Evolutionary conservation across 2,329 filamentous ascomycete genomes (phyloP), one percentile per base, ranked within the genome.

Genomic region (Cladosporium velox): DNA sequence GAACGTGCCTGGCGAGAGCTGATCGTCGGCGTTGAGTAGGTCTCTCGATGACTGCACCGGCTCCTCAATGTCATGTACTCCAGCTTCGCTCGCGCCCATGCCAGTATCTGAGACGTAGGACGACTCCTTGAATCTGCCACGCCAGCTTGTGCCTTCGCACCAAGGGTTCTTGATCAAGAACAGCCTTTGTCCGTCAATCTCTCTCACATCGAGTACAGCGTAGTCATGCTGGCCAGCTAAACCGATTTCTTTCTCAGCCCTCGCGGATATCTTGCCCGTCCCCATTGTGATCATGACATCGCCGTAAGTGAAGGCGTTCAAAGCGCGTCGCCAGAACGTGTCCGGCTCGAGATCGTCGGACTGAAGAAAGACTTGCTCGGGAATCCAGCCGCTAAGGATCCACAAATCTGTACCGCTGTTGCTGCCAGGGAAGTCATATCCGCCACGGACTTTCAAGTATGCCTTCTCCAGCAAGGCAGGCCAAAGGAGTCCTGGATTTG

Each of bases 351-450:
- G 84, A 67, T 96, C 92, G 69, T 95, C 91, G 70, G 91, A 89
- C 74, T 97, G 93, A 1, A 98, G 82, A 72, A 97, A 97, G 1
- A 98, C 82, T 77, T 99, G 95, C 78, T 99, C 93, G 0, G 95
- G 95, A 59, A 99, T 93, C 95, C 95, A 99, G 34, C 95, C 94
- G 0, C 91, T 96, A 64, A 99, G 79, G 1, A 96, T 90, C 87
- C 92, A 96, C 4, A 99, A 80, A 78, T 99, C 95, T 2, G 94
- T 98, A 12, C 92, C 93, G 0, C 94, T 98, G 77, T 98, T 98
- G 74, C 95, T 98, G 8, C 95, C 95, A 0, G 95, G 94, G 70
- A 99, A 99, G 74, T 99, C 93, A 76, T 99, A 99, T 38, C 95
- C 95, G 32, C 95, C 95, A 65, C 94, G 87, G 12, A 98, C 88